Base-by-base conservation (phyloP, 805 yeast species). In the Candida ovalis region DNA sequence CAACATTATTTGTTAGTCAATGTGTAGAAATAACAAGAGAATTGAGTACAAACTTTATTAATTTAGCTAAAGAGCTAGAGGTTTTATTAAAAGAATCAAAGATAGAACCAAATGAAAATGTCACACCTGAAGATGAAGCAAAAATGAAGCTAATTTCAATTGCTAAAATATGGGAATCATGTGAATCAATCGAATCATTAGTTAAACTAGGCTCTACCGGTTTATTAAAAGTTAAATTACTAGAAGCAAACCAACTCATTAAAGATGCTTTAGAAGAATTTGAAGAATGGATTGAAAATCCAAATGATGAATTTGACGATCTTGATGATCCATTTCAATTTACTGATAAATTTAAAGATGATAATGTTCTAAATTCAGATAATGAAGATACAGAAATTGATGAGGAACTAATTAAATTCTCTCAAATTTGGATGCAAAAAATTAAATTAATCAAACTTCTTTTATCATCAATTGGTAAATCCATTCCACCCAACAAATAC, bases 91-190 rank as follows among this genome's bases (percentile, higher is more conserved):
- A 55, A 3, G 40, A 21, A 12, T 10, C 46, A 3, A 47, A 43
- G 1, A 49, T 40, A 1, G 51, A 47, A 3, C 56, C 60, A 9
- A 59, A 57, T 3, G 62, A 63, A 2, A 58, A 56, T 13, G 56
- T 57, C 3, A 67, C 69, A 28, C 72, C 52, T 32, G 50, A 67
- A 3, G 32, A 10, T 32, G n/a, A 33, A 17, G 28, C 21, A 13
- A 71, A 91, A 56, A 66, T 87, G 27, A n/a, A n/a, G n/a, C n/a
- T n/a, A n/a, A 66, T 80, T 1, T 70, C 80, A 0, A 78, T 86
- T 19, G 94, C 90, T 15, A 76, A 77, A 59, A 70, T 87, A 3
- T 88, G 95, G 95, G 73, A 80, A n/a, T 63, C 70, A 30, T 84
- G 90, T 61, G 86, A 82, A 47, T 56, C 60, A 0, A 44, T 86